Conservation (phyloP, 495 filamentous ascomycete species). For the Symbiotaphrina buchneri region DNA sequence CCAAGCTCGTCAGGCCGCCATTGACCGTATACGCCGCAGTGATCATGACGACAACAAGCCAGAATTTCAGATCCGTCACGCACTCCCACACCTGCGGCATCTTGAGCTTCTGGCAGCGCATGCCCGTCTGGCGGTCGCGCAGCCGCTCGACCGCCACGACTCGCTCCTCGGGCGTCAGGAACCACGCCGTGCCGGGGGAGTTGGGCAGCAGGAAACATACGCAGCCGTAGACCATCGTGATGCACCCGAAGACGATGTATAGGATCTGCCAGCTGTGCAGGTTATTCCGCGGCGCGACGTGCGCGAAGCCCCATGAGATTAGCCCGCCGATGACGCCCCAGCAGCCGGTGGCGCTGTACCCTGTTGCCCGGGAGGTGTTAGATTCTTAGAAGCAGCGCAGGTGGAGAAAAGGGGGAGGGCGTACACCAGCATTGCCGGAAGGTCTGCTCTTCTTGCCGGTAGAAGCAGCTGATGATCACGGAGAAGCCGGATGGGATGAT, state of each 20-base stretch:
- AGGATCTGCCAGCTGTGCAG: slow-evolving; percentile 45
- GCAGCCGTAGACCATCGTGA: slow-evolving; percentile 42
- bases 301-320: slow-evolving; percentile 47
- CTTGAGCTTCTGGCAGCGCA: slow-evolving; percentile 28
- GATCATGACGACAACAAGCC: slow-evolving; percentile 33
- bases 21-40: slow-evolving; percentile 43
- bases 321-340: slow-evolving; percentile 47
- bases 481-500: slow-evolving; percentile 49
- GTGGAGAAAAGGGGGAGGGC: no score
- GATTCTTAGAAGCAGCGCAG: no score
- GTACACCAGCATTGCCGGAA: slow-evolving; percentile 45
- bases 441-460: slow-evolving; percentile 44
- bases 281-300: slow-evolving; percentile 25
- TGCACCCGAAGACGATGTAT: slow-evolving; percentile 36
- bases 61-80: slow-evolving; percentile 24
- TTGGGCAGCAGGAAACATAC: slow-evolving; percentile 34
- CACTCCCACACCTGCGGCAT: slow-evolving; percentile 23
- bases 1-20: slow-evolving; percentile 55
- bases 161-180: slow-evolving; percentile 23
- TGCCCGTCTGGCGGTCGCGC: slow-evolving; percentile 25
- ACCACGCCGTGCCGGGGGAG: slow-evolving; percentile 28
- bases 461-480: slow-evolving; percentile 38
- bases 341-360: slow-evolving; percentile 41
- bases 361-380: no score
- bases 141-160: slow-evolving; percentile 30